Evolutionary conservation across 768 basidiomycete genomes (phyloP).

Genomic region (Astraeus odoratus): DNA sequence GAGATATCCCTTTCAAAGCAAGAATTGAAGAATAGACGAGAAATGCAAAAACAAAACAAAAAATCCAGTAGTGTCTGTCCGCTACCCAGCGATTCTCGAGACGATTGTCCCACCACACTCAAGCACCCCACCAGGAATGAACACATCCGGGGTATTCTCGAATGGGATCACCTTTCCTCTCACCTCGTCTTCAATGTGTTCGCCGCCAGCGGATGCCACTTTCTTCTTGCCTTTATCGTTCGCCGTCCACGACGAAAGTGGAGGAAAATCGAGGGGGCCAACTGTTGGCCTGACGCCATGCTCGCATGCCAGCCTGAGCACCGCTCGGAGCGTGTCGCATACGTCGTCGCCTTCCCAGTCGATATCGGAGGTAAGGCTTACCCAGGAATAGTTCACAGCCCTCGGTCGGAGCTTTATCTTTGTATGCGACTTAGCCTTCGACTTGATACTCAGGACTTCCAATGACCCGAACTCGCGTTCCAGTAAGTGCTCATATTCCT

Average conservation of each 20-base stretch:
- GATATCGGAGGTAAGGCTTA: constrained; percentile 72
- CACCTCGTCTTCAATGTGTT: constrained; percentile 12
- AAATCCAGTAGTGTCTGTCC: too few relatives aligned
- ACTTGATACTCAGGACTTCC: constrained; percentile 10
- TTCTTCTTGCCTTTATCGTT: constrained; percentile 25
- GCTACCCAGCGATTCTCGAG: constrained; percentile 27
- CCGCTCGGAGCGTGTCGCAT: constrained; percentile 39
- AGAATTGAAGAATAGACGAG: too few relatives aligned
- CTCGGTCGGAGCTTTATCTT: constrained; percentile 29
- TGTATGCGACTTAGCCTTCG: constrained; percentile 19
- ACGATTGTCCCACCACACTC: constrained; percentile 30
- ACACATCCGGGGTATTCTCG: constrained; percentile 28
- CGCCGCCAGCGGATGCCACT: constrained; percentile 6
- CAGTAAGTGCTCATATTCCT: constrained; percentile 11
- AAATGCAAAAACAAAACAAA: too few relatives aligned
- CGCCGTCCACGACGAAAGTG: background rate
- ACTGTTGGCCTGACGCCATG: constrained; percentile 25
- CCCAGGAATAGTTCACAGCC: constrained; percentile 74
- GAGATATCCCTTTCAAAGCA: too few relatives aligned
- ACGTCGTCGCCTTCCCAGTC: constrained; percentile 81
- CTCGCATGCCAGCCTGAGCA: constrained; percentile 32
- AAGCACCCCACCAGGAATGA: constrained; percentile 22
- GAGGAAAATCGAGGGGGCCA: constrained; percentile 16
- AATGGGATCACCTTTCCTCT: constrained; percentile 28
- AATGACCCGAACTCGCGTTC: background rate